These are phyloP conservation scores for Acacia crassicarpa DNA, from an alignment of 306 rosid genomes.

Conservation along the genomic window DNA sequence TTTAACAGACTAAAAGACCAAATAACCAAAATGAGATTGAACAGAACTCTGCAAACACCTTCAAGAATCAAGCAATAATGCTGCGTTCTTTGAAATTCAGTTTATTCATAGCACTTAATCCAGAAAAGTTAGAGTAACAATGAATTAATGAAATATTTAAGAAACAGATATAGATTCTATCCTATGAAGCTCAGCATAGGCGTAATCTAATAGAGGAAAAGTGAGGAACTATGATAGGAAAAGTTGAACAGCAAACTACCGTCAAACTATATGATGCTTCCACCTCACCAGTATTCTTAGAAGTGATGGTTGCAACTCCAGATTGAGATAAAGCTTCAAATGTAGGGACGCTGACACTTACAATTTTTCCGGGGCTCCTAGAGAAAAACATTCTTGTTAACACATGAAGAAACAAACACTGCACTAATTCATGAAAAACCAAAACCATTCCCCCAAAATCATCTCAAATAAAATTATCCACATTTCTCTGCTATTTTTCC, in stretches of 20 bases:
- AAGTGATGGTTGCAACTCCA: constrained; percentile 77
- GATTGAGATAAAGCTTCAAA: constrained; percentile 87
- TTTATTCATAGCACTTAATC: neutral
- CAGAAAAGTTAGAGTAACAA: neutral
- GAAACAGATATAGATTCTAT: constrained; percentile 17
- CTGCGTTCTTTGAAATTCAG: neutral
- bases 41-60: constrained; percentile 21
- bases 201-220: neutral
- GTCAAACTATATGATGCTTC: constrained; percentile 97
- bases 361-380: constrained; percentile 93
- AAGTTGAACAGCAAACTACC: constrained; percentile 50
- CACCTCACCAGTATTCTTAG: constrained; percentile 86
- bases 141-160: neutral
- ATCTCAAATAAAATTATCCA: neutral
- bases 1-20: neutral
- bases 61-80: neutral
- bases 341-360: constrained; percentile 75
- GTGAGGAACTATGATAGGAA: constrained; percentile 9
- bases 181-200: constrained; percentile 10
- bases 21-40: constrained; percentile 22
- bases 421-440: constrained; percentile 6
- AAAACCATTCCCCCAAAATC: neutral
- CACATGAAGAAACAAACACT: neutral
- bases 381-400: constrained; percentile 24
- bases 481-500: neutral